Evolutionary conservation across 2,329 filamentous ascomycete species (phyloP), one percentile per base, ranked within the genome.

Genomic region (Fusarium luffae): DNA sequence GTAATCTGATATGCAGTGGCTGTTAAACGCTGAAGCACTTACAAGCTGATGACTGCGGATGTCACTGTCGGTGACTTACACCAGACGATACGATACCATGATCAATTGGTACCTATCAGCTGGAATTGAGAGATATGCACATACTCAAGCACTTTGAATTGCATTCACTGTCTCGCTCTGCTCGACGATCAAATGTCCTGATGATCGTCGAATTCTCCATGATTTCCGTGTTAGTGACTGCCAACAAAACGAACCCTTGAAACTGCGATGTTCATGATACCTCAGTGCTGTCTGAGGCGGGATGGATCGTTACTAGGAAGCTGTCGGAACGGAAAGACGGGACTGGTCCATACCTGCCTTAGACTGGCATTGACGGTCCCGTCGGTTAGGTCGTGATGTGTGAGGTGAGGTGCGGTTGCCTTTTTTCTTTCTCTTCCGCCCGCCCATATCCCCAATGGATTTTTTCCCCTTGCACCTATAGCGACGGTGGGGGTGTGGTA

Each of bases 371-470:
- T 41, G 49, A 41, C 21, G 32, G 48, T 41, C 18, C 48, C 23
- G 54, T 60, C 42, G 32, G 59, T 47, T 63, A 62, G 56, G 44
- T 32, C 43, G 48, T 62, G 54, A 71, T 51, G 55, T 51, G 55
- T 59, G 54, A 49, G 54, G 56, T 51, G 37, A 34, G 60, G 55
- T 63, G 51, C 30, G 40, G 49, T 65, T 59, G 48, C 59, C 57
- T 46, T 66, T 52, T 40, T 40, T 64, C 54, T 44, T 14, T 52
- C 49, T 41, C 19, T 60, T 59, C 62, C 72, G 58, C 57, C 70
- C 57, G 67, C 27, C 49, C 32, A 52, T 42, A 52, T 52, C 69
- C 72, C 73, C 73, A 75, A 75, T 71, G 71, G 70, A 63, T 65
- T 74, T 72, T 72, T 19, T 42, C 56, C 54, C 54, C 63, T 68